phyloP scores from a whole-genome alignment of 2,329 filamentous ascomycete species.

The Penicillium fuscoglaucum region DNA sequence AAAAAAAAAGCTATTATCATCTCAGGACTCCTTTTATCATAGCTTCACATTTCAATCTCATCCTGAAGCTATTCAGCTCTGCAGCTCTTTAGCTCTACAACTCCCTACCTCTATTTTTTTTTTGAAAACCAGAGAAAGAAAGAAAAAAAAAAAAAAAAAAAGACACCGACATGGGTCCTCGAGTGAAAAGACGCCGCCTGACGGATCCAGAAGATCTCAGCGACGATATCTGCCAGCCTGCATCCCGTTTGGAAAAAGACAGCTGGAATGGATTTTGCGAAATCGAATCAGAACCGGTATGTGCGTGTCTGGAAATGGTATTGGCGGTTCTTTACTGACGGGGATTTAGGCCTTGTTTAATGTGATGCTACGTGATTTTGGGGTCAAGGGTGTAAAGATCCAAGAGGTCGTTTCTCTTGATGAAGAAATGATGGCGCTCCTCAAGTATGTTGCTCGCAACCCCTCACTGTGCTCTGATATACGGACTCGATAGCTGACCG shows the following conservation, averaged over 20 bases:
- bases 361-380: constrained; percentile 75
- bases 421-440: constrained; percentile 59
- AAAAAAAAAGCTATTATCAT: neutral
- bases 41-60: constrained; percentile 2
- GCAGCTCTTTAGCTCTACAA: neutral
- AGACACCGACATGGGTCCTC: constrained; percentile 29
- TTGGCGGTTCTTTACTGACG: neutral
- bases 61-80: neutral
- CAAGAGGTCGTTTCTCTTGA: constrained; percentile 77
- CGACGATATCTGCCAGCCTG: constrained; percentile 33
- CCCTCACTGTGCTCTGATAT: neutral
- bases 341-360: constrained; percentile 73
- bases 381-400: constrained; percentile 70
- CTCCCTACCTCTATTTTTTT: neutral
- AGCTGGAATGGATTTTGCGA: constrained; percentile 59
- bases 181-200: constrained; percentile 33
- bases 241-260: constrained; percentile 41
- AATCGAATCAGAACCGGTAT: constrained; percentile 84
- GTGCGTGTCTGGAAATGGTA: constrained; percentile 32
- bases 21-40: neutral
- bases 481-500: constrained; percentile 2
- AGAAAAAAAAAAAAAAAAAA: too few relatives aligned
- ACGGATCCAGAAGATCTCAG: constrained; percentile 23
- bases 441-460: constrained; percentile 55
- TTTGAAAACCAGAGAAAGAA: too few relatives aligned